Base-by-base conservation (phyloP, 2,329 filamentous ascomycete species). In the Fusarium dlaminii region DNA sequence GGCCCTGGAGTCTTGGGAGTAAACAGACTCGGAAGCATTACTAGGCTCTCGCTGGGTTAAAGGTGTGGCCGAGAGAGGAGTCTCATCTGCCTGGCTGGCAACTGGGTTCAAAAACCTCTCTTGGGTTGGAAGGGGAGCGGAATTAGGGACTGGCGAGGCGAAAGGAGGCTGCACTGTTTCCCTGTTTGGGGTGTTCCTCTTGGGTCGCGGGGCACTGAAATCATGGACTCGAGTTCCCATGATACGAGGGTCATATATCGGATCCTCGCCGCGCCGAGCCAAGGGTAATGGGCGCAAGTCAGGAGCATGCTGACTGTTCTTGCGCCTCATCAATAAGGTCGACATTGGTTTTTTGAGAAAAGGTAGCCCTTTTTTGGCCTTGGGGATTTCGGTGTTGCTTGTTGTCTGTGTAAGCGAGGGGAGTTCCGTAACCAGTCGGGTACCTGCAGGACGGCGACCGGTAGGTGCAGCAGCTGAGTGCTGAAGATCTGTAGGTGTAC, bases 211-310 rank as follows among this genome's bases (percentile, higher is more conserved):
- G 0, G 88, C 89, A 76, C 90, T 92, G 75, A 91, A 92, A 79
- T 90, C 91, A 78, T 93, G 91, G 56, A 92, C 87, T 52, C 86
- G 85, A 13, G 88, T 93, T 55, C 89, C 91, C 76, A 86, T 87
- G 72, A 93, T 93, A 15, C 89, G 86, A 24, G 90, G 90, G 75
- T 92, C 90, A 74, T 91, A 91, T 27, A 82, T 80, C 10, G 86
- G 84, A 74, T 87, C 86, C 20, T 86, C 84, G 1, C 80, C 74
- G 13, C 80, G 79, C 29, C 82, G 81, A 51, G 82, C 74, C 34
- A 86, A 75, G 0, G 86, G 83, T 29, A 86, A 75, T 2, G 85
- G 82, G 3, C 79, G 77, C 6, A 86, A 66, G 49, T 88, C 87
- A 3, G 85, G 82, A 2, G 82, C 80, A 57, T 84, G 84, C 63